These are phyloP conservation scores for Aspergillus olivimuriae DNA, from an alignment of 495 filamentous ascomycete genomes.

Conservation along the genomic window DNA sequence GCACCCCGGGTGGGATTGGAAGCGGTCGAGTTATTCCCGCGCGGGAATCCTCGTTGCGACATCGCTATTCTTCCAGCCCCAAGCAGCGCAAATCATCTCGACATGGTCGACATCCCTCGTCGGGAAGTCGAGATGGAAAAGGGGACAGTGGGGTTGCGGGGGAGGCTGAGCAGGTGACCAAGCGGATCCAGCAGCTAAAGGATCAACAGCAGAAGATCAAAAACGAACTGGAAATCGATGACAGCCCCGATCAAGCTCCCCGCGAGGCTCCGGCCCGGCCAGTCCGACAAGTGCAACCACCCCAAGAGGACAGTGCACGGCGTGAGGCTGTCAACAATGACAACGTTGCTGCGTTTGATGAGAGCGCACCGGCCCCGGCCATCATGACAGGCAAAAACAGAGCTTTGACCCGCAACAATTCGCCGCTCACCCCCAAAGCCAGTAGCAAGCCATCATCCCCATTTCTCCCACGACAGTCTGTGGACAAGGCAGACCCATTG, in stretches of 20 bases:
- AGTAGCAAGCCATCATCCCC: slow-evolving; percentile 36
- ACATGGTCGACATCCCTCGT: slow-evolving; percentile 35
- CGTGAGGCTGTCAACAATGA: background rate
- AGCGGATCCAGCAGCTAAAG: slow-evolving; percentile 46
- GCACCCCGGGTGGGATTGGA: slow-evolving; percentile 38
- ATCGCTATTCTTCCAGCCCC: slow-evolving; percentile 37
- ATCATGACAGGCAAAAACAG: slow-evolving; percentile 49
- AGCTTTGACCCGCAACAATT: slow-evolving; percentile 41
- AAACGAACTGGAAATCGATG: slow-evolving; percentile 29
- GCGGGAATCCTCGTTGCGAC: slow-evolving; percentile 62
- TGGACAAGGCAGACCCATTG: slow-evolving; percentile 29
- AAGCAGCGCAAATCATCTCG: slow-evolving; percentile 30
- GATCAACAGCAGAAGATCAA: slow-evolving; percentile 45
- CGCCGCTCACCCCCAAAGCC: slow-evolving; percentile 37
- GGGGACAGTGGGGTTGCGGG: slow-evolving; percentile 28
- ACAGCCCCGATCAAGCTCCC: slow-evolving; percentile 27
- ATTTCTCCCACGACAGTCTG: slow-evolving; percentile 26
- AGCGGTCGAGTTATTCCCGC: slow-evolving; percentile 53
- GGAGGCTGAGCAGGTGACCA: slow-evolving; percentile 41
- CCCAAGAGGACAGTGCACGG: slow-evolving; percentile 3
- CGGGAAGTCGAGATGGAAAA: slow-evolving; percentile 31
- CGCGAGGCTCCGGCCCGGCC: slow-evolving; percentile 22
- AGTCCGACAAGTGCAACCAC: slow-evolving; percentile 20
- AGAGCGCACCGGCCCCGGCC: slow-evolving; percentile 64
- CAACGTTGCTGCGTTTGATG: slow-evolving; percentile 40